Evolutionary conservation across 768 basidiomycete genomes (phyloP).

Genomic region (Agrocybe praecox): DNA sequence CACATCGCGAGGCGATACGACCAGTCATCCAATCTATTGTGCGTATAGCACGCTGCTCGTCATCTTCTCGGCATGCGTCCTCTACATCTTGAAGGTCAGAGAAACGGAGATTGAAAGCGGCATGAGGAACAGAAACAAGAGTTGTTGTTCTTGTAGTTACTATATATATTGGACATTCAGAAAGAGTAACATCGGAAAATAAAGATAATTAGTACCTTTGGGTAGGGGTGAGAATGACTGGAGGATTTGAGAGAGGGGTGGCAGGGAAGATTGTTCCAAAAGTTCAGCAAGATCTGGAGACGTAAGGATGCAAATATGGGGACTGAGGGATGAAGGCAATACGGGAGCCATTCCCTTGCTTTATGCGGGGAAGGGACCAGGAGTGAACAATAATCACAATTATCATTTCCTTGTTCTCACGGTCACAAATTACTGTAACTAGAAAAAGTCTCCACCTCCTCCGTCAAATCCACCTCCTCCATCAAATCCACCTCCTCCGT

Average conservation of each 20-base stretch:
- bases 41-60: constrained; percentile 75
- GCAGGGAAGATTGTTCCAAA: constrained; percentile 59
- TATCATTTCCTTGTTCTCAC: constrained; percentile 15
- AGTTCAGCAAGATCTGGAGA: constrained; percentile 72
- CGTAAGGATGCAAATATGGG: constrained; percentile 75
- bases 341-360: constrained; percentile 43
- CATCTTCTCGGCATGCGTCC: constrained; percentile 73
- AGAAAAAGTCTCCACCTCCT: constrained; percentile 27
- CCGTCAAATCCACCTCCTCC: constrained; percentile 30
- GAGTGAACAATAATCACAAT: background rate
- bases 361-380: constrained; percentile 1
- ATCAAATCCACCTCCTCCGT: constrained; percentile 20
- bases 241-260: constrained; percentile 70
- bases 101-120: constrained; percentile 76
- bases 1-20: constrained; percentile 62
- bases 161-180: constrained; percentile 28
- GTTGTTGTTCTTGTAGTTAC: constrained; percentile 81
- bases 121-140: constrained; percentile 68
- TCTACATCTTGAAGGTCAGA: constrained; percentile 77
- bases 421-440: constrained; percentile 7
- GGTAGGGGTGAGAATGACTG: constrained; percentile 87
- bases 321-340: constrained; percentile 76
- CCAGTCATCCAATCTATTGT: constrained; percentile 88
- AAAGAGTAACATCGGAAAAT: background rate
- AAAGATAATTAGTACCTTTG: constrained; percentile 52